These are phyloP conservation scores for Suillus tomentosus DNA, from an alignment of 768 basidiomycete species.

Conservation along the genomic window DNA sequence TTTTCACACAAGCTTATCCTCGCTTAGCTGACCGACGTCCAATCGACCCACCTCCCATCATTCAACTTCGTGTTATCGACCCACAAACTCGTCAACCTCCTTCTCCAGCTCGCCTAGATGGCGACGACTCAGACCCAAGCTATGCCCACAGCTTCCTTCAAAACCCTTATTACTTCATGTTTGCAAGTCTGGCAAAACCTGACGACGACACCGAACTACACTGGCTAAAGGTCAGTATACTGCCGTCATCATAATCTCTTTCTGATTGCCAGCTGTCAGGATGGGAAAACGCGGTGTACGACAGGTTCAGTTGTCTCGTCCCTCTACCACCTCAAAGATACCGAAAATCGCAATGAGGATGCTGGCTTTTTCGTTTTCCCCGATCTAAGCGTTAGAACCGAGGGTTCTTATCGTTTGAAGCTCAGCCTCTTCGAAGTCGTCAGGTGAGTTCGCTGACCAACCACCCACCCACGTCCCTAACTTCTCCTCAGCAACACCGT, in stretches of 20 bases:
- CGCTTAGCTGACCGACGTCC: slow-evolving; percentile 86
- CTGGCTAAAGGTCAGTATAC: slow-evolving; percentile 64
- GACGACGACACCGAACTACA: slow-evolving; percentile 90
- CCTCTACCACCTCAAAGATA: slow-evolving; percentile 86
- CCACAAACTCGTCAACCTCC: slow-evolving; percentile 42
- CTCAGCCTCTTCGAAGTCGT: slow-evolving; percentile 88
- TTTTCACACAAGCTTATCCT: slow-evolving; percentile 1
- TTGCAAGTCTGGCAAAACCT: slow-evolving; percentile 85
- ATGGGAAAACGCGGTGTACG: slow-evolving; percentile 89
- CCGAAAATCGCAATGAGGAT: slow-evolving; percentile 61
- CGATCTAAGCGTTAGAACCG: slow-evolving; percentile 88
- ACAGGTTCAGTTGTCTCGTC: slow-evolving; percentile 90
- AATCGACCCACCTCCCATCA: slow-evolving; percentile 95
- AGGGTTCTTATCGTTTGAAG: slow-evolving; percentile 80
- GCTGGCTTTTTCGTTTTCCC: slow-evolving; percentile 98
- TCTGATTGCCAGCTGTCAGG: slow-evolving; percentile 44
- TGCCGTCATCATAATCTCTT: background rate
- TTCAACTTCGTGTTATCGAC: slow-evolving; percentile 90
- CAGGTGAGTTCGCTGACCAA: slow-evolving; percentile 55
- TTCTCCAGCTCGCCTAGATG: slow-evolving; percentile 28
- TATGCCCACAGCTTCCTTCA: slow-evolving; percentile 72
- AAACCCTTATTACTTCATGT: slow-evolving; percentile 97
- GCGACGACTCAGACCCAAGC: slow-evolving; percentile 36
- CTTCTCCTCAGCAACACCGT: slow-evolving; percentile 65
- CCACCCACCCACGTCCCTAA: slow-evolving; percentile 11